Percentiles rank a stretch among this genome's conserved stretches.
phyloP scores from a whole-genome alignment of 768 basidiomycete species.

The Multifurca ochricompacta region DNA sequence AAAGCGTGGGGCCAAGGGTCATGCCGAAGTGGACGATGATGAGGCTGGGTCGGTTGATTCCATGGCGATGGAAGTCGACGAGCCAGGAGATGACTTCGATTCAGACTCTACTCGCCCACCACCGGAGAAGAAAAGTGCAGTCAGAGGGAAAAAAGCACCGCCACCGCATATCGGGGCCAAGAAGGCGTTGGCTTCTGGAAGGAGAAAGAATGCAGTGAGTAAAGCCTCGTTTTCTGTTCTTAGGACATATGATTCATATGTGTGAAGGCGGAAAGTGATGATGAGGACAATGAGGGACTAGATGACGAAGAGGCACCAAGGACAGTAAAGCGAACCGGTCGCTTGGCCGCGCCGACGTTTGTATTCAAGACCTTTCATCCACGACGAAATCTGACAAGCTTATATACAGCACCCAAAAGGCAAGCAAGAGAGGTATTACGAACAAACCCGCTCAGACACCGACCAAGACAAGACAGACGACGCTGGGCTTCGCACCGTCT shows the following conservation, averaged over 20 bases:
- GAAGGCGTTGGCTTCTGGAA: constrained; percentile 19
- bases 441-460: constrained; percentile 35
- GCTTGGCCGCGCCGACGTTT: constrained; percentile 61
- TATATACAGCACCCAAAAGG: constrained; percentile 28
- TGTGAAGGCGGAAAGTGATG: constrained; percentile 52
- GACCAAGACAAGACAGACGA: constrained; percentile 40
- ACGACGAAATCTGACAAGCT: neutral
- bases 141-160: constrained; percentile 29
- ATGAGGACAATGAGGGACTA: constrained; percentile 47
- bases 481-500: constrained; percentile 53
- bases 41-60: constrained; percentile 54
- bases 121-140: constrained; percentile 23
- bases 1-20: constrained; percentile 45
- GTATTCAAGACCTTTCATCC: constrained; percentile 10
- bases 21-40: constrained; percentile 42
- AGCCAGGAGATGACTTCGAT: constrained; percentile 22
- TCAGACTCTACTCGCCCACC: constrained; percentile 21
- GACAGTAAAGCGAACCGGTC: constrained; percentile 50
- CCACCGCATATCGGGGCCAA: constrained; percentile 24
- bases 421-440: constrained; percentile 46
- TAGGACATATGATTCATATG: constrained; percentile 31
- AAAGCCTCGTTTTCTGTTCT: neutral
- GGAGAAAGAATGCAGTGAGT: constrained; percentile 32
- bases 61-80: constrained; percentile 70
- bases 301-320: constrained; percentile 42